A percentile compares a stretch with the other conserved stretches of the same genome.
phyloP scores from a whole-genome alignment of 2,329 filamentous ascomycete species.

The Nothomitra cinnamomea region DNA sequence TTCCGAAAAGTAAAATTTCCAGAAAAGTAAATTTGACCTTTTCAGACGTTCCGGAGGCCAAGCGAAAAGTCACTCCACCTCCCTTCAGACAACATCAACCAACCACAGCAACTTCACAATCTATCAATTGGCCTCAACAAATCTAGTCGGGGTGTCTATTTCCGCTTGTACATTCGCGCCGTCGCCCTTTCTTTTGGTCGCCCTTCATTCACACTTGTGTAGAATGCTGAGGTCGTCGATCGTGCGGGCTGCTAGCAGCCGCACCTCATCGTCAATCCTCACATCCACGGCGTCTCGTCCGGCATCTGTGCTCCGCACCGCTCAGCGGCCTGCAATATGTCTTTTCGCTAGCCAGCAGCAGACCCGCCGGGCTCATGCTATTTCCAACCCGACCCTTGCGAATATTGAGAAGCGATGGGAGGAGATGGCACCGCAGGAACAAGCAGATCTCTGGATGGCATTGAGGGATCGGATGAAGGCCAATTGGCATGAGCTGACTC shows the following conservation, averaged over 20 bases:
- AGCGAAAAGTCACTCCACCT: background rate
- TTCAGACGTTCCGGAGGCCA: too few relatives aligned
- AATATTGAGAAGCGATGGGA: slow-evolving; percentile 99
- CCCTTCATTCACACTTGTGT: background rate
- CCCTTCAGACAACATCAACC: background rate
- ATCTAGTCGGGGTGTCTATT: background rate
- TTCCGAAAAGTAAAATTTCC: too few relatives aligned
- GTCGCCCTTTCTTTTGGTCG: background rate
- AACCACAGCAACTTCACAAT: background rate
- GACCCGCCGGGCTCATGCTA: slow-evolving; percentile 62
- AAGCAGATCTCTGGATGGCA: slow-evolving; percentile 98
- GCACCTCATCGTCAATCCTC: slow-evolving; percentile 7
- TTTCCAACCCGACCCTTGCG: slow-evolving; percentile 92
- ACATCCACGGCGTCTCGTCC: slow-evolving; percentile 8
- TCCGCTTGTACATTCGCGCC: background rate
- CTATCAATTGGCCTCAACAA: slow-evolving; percentile 1
- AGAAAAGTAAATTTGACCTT: too few relatives aligned
- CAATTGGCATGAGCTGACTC: slow-evolving; percentile 85
- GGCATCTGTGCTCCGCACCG: slow-evolving; percentile 4
- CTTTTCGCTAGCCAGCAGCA: slow-evolving; percentile 23
- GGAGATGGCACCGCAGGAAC: slow-evolving; percentile 91
- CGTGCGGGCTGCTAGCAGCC: slow-evolving; percentile 5
- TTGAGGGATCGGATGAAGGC: slow-evolving; percentile 97
- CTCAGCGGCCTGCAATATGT: slow-evolving; percentile 19
- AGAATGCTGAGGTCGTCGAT: slow-evolving; percentile 6